Evolutionary conservation across 2,329 filamentous ascomycete species (phyloP).

Genomic region (Fusarium brachygibbosum): DNA sequence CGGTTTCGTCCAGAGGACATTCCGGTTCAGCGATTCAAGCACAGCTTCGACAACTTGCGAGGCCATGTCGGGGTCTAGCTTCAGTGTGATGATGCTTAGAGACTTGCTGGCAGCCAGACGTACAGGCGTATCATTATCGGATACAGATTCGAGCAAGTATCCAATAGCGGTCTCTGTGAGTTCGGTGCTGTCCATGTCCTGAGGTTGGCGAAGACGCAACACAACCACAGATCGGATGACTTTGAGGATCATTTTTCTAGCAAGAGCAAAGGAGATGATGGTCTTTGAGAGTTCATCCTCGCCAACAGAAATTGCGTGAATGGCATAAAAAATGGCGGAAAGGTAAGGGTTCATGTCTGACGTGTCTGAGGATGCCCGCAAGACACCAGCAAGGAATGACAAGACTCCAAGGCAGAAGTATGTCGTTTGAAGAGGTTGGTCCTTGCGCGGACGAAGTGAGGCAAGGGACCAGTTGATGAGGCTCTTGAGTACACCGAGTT

Average conservation of each 20-base stretch:
- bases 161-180: constrained; percentile 86
- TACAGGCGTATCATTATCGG: constrained; percentile 92
- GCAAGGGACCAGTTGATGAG: constrained; percentile 79
- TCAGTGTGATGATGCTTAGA: constrained; percentile 86
- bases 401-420: constrained; percentile 85
- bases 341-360: constrained; percentile 80
- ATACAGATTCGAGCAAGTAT: constrained; percentile 80
- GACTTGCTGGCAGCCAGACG: constrained; percentile 93
- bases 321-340: constrained; percentile 73
- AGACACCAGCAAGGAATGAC: constrained; percentile 81
- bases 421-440: constrained; percentile 62
- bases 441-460: constrained; percentile 64
- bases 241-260: constrained; percentile 86
- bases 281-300: constrained; percentile 63
- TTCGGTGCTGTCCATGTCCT: constrained; percentile 60
- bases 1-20: constrained; percentile 67
- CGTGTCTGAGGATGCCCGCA: constrained; percentile 77
- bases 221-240: constrained; percentile 81
- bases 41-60: constrained; percentile 89
- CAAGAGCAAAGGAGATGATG: constrained; percentile 80
- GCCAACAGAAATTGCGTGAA: constrained; percentile 69
- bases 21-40: constrained; percentile 74
- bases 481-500: constrained; percentile 75
- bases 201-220: constrained; percentile 69
- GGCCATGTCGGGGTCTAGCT: constrained; percentile 83